Conservation (phyloP, 305 asterid species). For the Solanum hybrid region DNA sequence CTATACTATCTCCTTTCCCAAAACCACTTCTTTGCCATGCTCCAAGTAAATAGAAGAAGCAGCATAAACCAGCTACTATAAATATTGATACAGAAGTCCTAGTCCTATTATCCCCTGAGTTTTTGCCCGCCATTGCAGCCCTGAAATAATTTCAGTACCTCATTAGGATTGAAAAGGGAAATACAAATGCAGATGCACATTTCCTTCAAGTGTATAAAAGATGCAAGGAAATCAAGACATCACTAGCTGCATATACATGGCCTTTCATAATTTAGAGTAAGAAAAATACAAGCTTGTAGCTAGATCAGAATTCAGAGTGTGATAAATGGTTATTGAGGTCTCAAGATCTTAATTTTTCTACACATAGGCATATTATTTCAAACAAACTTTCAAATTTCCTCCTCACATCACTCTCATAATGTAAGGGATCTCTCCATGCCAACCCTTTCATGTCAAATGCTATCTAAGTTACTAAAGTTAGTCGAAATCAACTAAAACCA, state of each 20-base stretch:
- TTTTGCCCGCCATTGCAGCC: conserved; percentile 71
- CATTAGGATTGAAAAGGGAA: conserved; percentile 1
- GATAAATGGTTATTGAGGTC: background rate
- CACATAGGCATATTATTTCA: background rate
- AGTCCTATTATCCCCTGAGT: conserved; percentile 59
- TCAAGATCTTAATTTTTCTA: background rate
- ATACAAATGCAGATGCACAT: background rate
- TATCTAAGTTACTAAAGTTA: background rate
- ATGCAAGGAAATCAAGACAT: background rate
- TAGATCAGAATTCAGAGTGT: background rate
- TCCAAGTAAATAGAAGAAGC: conserved; percentile 90
- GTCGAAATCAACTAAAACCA: background rate
- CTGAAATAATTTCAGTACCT: conserved; percentile 36
- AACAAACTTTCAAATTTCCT: background rate
- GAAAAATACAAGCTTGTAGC: background rate
- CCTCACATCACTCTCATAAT: background rate
- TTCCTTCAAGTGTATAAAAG: background rate
- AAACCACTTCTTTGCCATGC: conserved; percentile 99
- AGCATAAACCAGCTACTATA: conserved; percentile 83
- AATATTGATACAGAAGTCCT: conserved; percentile 76
- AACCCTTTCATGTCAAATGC: background rate
- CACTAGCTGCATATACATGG: background rate
- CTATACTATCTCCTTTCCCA: conserved; percentile 94
- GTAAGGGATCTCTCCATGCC: background rate
- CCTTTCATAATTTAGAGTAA: background rate